These are phyloP conservation scores for Saccharum spontaneum DNA, from an alignment of 176 grass and related monocot species.

Conservation along the genomic window DNA sequence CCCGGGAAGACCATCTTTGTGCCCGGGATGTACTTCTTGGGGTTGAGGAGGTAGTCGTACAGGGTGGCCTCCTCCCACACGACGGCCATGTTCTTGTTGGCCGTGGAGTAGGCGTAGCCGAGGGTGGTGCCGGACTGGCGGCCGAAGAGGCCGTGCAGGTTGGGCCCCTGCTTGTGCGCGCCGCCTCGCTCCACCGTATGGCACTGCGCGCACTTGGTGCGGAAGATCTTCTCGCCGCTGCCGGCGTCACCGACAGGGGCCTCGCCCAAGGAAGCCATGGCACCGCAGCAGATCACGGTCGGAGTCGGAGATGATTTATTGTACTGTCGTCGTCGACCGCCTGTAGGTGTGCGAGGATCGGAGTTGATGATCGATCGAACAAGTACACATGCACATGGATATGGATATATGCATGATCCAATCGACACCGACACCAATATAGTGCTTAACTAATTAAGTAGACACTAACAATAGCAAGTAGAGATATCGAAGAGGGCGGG, in stretches of 20 bases:
- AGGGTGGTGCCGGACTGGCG: slow-evolving; percentile 70
- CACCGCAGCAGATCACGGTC: too few relatives aligned
- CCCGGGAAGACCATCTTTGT: slow-evolving; percentile 88
- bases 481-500: too few relatives aligned
- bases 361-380: neutral
- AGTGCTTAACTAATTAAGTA: too few relatives aligned
- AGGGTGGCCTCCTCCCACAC: slow-evolving; percentile 66
- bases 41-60: slow-evolving; percentile 80
- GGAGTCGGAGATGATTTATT: too few relatives aligned
- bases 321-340: too few relatives aligned
- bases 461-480: too few relatives aligned
- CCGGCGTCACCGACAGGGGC: slow-evolving; percentile 63
- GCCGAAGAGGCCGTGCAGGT: slow-evolving; percentile 73
- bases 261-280: slow-evolving; percentile 55
- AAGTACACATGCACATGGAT: too few relatives aligned
- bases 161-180: slow-evolving; percentile 82
- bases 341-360: too few relatives aligned
- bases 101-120: slow-evolving; percentile 70
- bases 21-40: slow-evolving; percentile 79
- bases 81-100: slow-evolving; percentile 76
- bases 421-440: too few relatives aligned
- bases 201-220: slow-evolving; percentile 94
- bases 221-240: slow-evolving; percentile 93
- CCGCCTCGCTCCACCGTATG: slow-evolving; percentile 93
- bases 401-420: too few relatives aligned